A percentile compares a stretch with the other conserved stretches of the same genome.
Evolutionary conservation across 2,329 filamentous ascomycete genomes (phyloP).

Genomic region (Fusarium musae): DNA sequence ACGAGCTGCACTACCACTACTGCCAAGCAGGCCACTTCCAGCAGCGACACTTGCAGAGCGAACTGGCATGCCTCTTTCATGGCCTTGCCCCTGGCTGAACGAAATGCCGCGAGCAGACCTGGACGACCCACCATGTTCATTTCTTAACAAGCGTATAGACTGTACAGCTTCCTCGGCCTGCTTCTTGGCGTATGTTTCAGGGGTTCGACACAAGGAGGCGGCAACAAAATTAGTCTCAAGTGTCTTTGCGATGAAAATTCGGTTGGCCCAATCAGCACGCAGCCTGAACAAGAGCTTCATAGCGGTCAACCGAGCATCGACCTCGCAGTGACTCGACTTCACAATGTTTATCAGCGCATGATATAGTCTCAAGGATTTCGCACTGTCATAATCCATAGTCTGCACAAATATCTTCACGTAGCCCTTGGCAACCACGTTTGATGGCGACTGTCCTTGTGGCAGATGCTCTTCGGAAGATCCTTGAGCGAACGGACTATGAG

Average conservation of each 20-base stretch:
- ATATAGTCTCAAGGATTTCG: slow-evolving; percentile 72
- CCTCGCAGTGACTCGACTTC: slow-evolving; percentile 67
- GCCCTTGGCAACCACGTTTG: slow-evolving; percentile 77
- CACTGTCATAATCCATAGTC: slow-evolving; percentile 72
- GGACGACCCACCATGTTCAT: slow-evolving; percentile 53
- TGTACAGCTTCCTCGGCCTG: slow-evolving; percentile 63
- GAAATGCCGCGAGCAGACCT: slow-evolving; percentile 63
- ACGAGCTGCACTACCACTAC: slow-evolving; percentile 41
- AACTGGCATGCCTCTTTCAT: slow-evolving; percentile 55
- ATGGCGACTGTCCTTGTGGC: slow-evolving; percentile 62
- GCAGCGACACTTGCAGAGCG: slow-evolving; percentile 56
- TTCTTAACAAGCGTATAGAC: slow-evolving; percentile 55
- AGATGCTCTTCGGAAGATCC: slow-evolving; percentile 30
- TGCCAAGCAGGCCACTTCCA: slow-evolving; percentile 47
- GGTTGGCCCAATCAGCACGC: slow-evolving; percentile 82
- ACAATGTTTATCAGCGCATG: slow-evolving; percentile 72
- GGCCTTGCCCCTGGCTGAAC: slow-evolving; percentile 58
- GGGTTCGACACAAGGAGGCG: slow-evolving; percentile 74
- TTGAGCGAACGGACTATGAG: slow-evolving; percentile 40
- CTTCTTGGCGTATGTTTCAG: slow-evolving; percentile 62
- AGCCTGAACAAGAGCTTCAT: slow-evolving; percentile 85
- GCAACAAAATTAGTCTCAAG: slow-evolving; percentile 81
- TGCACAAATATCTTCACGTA: slow-evolving; percentile 82
- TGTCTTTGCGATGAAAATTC: slow-evolving; percentile 75
- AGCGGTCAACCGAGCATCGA: slow-evolving; percentile 76